These are phyloP conservation scores for Cladorrhinum sp. DNA, from an alignment of 2,329 filamentous ascomycete genomes.

Conservation along the genomic window DNA sequence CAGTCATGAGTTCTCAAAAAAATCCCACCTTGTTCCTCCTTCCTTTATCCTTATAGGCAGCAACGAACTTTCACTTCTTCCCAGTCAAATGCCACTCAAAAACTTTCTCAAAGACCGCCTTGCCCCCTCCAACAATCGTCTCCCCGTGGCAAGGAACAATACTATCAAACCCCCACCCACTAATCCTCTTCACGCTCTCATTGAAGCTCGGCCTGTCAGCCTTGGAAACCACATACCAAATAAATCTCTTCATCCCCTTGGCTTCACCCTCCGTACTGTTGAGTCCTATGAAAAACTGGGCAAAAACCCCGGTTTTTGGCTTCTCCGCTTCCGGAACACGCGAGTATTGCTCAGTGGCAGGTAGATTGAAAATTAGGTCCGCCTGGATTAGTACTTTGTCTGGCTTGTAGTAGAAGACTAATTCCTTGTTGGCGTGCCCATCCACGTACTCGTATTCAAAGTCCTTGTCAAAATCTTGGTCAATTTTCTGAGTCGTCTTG, in stretches of 20 bases:
- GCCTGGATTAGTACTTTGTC: slow-evolving; percentile 79
- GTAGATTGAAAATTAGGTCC: slow-evolving; percentile 89
- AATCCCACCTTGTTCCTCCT: slow-evolving; percentile 30
- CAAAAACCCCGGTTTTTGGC: slow-evolving; percentile 37
- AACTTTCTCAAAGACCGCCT: slow-evolving; percentile 68
- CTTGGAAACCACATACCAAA: slow-evolving; percentile 69
- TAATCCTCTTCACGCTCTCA: slow-evolving; percentile 65
- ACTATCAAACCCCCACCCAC: slow-evolving; percentile 78
- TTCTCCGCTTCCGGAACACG: slow-evolving; percentile 49
- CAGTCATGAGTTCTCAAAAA: not conserved
- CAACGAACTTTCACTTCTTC: not conserved
- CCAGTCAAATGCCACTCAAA: not conserved
- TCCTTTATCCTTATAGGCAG: slow-evolving; percentile 31
- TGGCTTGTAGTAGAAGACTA: slow-evolving; percentile 82
- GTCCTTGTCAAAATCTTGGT: slow-evolving; percentile 77
- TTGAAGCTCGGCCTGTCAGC: slow-evolving; percentile 67
- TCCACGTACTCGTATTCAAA: slow-evolving; percentile 85
- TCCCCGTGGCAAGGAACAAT: slow-evolving; percentile 94
- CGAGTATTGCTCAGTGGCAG: slow-evolving; percentile 80
- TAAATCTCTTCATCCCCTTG: slow-evolving; percentile 74
- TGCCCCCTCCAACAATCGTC: slow-evolving; percentile 70
- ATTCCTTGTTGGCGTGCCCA: slow-evolving; percentile 76
- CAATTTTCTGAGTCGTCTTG: slow-evolving; percentile 50
- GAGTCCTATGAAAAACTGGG: slow-evolving; percentile 48
- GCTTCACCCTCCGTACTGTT: slow-evolving; percentile 62